Base-by-base conservation (phyloP, 306 rosid genomes). In the Inga oerstediana region DNA sequence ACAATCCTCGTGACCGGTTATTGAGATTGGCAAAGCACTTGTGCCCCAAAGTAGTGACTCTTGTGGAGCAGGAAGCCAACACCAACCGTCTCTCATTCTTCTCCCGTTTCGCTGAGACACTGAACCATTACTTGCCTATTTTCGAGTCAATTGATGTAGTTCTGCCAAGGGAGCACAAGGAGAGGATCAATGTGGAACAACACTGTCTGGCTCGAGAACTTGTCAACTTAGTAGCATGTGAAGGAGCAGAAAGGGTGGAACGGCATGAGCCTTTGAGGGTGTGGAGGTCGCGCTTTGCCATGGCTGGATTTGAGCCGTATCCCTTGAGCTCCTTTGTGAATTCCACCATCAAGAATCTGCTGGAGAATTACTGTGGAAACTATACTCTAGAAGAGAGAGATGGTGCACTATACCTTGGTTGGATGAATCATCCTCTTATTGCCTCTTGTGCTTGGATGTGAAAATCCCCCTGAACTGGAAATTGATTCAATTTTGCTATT, bases 141-240 rank as follows among this genome's bases (percentile, higher is more conserved):
- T 96, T 92, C 22, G 97, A 96, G 58, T 92, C 98, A 22, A 85
- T 96, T 34, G 99, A 96, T 76, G 85, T 77, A 48, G 85, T 88
- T 67, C 84, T 94, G 79, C 93, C 97, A 14, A 88, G 99, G 91
- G 98, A 97, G 32, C 86, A 92, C 87, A 86, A 72, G 71, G 97
- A 94, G 87, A 93, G 98, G 79, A 97, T 97, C 59, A 92, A 88
- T 49, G 93, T 97, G 13, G 99, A 97, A 86, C 98, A 94, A 81
- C 97, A 94, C 68, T 97, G 99, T 85, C 86, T 97, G 89, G 99
- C 99, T 10, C 87, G 97, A 16, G 98, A 94, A 72, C 87, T 97
- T 24, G 98, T 97, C 13, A 97, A 97, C 88, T 82, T 97, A 24
- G 80, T 97, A 75, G 99, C 99, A 8, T 97, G 99, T 48, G 98